Evolutionary conservation across 768 basidiomycete genomes (phyloP), one percentile per base, ranked within the genome.

Genomic region (Rhizopogon sp.): DNA sequence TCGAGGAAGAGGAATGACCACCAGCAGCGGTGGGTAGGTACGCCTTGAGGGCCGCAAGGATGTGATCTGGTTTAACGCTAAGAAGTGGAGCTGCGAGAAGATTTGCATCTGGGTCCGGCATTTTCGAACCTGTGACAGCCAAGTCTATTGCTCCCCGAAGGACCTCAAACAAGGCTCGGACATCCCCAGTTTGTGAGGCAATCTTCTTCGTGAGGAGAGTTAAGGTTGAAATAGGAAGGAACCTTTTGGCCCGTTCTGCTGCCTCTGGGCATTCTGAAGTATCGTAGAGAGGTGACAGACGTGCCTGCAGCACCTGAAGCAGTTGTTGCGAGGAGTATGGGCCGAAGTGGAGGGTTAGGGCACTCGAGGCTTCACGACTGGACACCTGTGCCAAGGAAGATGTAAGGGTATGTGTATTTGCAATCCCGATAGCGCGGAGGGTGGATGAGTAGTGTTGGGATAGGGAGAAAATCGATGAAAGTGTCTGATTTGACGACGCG

Each of bases 351-450:
- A 93, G 70, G 1, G 90, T 92, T 25, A 74, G 70, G 22, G 87
- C 79, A 31, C 65, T 64, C 46, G 66, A 70, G 54, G 78, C 66
- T 9, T 62, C 68, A 31, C 70, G 64, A 22, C 70, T 62, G 10
- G 75, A 56, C 63, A 76, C 56, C 11, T 74, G 73, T 8, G 71
- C 64, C 13, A 62, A 61, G 0, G 83, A 76, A 3, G 84, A 78
- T 1, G 87, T 85, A 25, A 95, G 81, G 5, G 90, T 92, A 62
- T 93, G 92, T 2, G 88, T 90, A 63, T 95, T 95, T 40, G 92
- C 90, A 64, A 95, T 93, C 39, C 88, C 90, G 61, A 94, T 84
- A 40, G 93, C 61, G 46, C 90, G 83, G 54, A 93, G 67, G 39
- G 70, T 72, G 9, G 78, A 68, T 1, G 79, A 66, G 50, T 81